Conservation (phyloP, 805 yeast genomes). For the Ogataea glucozyma region DNA sequence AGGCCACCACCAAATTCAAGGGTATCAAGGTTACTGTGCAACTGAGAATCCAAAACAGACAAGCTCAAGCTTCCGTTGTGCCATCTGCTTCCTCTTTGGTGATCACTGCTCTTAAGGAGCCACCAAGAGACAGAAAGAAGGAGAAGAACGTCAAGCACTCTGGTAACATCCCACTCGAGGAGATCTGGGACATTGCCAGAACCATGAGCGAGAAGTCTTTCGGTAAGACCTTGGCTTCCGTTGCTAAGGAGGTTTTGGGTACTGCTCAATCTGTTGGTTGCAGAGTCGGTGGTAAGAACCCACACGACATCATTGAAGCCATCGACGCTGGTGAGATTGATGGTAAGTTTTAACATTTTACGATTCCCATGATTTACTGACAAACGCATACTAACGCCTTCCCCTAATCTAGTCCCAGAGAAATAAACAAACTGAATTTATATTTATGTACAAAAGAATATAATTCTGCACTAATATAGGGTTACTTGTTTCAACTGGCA, state of each 20-base stretch:
- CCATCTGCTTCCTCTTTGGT: conserved; percentile 99
- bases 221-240: conserved; percentile 96
- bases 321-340: conserved; percentile 98
- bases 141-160: conserved; percentile 99
- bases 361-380: too few relatives aligned
- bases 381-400: conserved; percentile 5
- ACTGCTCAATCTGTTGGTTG: conserved; percentile 99
- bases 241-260: conserved; percentile 98
- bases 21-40: conserved; percentile 99
- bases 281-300: conserved; percentile 99
- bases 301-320: conserved; percentile 98
- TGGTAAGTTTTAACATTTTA: conserved; percentile 38
- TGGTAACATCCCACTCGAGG: conserved; percentile 97
- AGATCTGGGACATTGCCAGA: conserved; percentile 96
- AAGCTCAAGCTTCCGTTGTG: conserved; percentile 97
- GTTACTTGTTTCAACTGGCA: conserved; percentile 12
- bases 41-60: conserved; percentile 99
- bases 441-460: conserved; percentile 31
- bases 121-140: conserved; percentile 99
- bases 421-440: conserved; percentile 48
- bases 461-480: conserved; percentile 30
- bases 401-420: conserved; percentile 54
- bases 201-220: conserved; percentile 96
- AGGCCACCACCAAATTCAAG: conserved; percentile 98
- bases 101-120: conserved; percentile 98